Evolutionary conservation across 148 eudicot genomes (phyloP), one percentile per base, ranked within the genome.

Genomic region (Fagopyrum esculentum): DNA sequence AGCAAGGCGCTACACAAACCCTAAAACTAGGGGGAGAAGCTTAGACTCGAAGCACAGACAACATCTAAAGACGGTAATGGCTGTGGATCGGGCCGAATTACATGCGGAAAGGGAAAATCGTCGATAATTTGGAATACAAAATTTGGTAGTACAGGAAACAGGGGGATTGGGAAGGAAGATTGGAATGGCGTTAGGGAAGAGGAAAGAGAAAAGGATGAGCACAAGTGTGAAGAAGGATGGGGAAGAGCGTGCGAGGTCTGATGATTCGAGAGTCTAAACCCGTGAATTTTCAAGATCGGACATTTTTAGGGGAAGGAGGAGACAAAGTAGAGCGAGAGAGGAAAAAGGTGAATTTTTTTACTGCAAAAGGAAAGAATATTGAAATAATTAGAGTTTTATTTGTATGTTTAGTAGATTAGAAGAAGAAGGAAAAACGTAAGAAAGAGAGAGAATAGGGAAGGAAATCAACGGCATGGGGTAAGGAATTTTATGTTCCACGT

Each of bases 391-490:
- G 30, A 19, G 0, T 69, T 17, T n/a, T 19, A 44, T 35, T 75
- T 29, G 40, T 35, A 35, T 35, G 40, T 35, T 35, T 35, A 35
- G 40, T 35, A 35, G 40, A 35, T 35, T 35, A 35, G 40, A 35
- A 2, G 40, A 35, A 2, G 40, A 35, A 35, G 40, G 40, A 35
- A 35, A 35, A 35, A 2, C 40, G 40, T 54, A 19, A 4, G n/a
- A 13, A 26, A 16, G 47, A 50, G 30, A 40, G 44, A 56, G 56
- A 71, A 60, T 15, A 63, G 44, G 69, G 1, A 55, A 60, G 78
- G 76, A 77, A 77, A 73, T 77, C 76, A 61, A 80, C 72, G 77
- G 76, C 63, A 54, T 69, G 79, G 76, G 83, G 86, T 13, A 80
- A 77, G 78, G 86, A 55, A 75, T 83, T 83, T 83, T 78, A 69